Base-by-base conservation (phyloP, 2,329 filamentous ascomycete genomes). In the Arthrobotrys sinensis region DNA sequence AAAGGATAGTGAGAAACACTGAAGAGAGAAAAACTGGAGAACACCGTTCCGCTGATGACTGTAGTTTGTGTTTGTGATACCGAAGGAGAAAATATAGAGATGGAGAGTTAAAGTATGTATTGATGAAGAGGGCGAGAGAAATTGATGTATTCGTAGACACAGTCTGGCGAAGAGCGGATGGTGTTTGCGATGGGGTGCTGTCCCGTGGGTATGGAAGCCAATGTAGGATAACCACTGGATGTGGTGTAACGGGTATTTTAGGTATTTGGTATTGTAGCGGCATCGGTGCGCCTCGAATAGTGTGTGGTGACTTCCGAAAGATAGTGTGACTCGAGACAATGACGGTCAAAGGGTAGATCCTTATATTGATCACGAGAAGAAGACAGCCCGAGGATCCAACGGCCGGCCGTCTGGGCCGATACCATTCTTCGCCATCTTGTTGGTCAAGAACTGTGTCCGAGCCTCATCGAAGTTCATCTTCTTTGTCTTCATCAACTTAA, bases 401-500 rank as follows among this genome's bases (percentile, higher is more conserved):
- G 96, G 96, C 81, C 91, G 86, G 3, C 96, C 96, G 85, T 99
- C 96, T 4, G 92, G 88, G 0, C 91, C 93, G 83, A 99, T 97
- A 64, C 93, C 92, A 82, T 97, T 93, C 83, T 91, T 93, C 83
- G 90, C 90, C 85, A 99, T 97, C 73, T 91, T 88, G 82, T 92
- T 90, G 86, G 97, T 92, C 85, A 94, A 96, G 83, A 92, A 96
- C 53, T 93, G 88, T 82, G 93, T 89, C 81, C 96, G 89, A 45
- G 95, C 96, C 86, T 97, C 93, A 85, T 99, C 95, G 83, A 99
- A 99, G 78, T 88, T 89, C 80, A 98, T 89, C 75, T 91, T 88
- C 80, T 90, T 88, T 83, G 88, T 90, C 88, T 93, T 95, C 96
- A 99, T 99, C 81, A 99, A 94, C 81, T 89, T 89, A 82, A 94